These are phyloP conservation scores for Achaetomiella virescens DNA, from an alignment of 495 filamentous ascomycete species.

Conservation along the genomic window DNA sequence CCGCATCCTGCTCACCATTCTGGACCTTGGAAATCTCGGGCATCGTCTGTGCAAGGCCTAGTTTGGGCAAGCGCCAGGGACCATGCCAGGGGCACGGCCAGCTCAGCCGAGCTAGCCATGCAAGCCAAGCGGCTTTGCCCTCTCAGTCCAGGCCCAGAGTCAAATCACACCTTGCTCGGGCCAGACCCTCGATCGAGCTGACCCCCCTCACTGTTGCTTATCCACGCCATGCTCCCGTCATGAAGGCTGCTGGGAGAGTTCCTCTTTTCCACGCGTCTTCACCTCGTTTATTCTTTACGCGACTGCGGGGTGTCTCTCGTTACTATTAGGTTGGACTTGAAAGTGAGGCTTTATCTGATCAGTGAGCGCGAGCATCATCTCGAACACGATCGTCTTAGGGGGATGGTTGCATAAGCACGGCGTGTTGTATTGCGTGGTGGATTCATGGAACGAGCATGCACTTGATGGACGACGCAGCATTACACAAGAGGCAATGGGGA, in stretches of 20 bases:
- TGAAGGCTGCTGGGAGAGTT: neutral
- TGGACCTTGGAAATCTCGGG: neutral
- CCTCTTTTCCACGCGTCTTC: neutral
- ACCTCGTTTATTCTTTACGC: neutral
- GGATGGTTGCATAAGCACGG: neutral
- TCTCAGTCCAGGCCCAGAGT: neutral
- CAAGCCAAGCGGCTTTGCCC: neutral
- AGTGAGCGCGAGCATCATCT: no score
- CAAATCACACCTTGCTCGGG: constrained; percentile 2
- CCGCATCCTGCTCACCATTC: neutral
- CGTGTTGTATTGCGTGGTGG: neutral
- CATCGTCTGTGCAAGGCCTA: neutral
- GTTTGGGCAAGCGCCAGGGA: constrained; percentile 5
- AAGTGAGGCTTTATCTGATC: no score
- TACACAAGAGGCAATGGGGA: neutral
- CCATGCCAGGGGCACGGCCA: neutral
- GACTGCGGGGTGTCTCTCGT: neutral
- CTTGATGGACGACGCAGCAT: neutral
- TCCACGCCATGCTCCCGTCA: neutral
- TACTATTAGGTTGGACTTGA: neutral
- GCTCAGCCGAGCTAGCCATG: neutral
- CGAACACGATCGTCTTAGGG: no score
- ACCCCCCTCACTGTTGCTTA: neutral
- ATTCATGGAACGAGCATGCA: neutral
- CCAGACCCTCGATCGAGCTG: neutral